phyloP scores from a whole-genome alignment of 257 asterid species.

The Prunella vulgaris region DNA sequence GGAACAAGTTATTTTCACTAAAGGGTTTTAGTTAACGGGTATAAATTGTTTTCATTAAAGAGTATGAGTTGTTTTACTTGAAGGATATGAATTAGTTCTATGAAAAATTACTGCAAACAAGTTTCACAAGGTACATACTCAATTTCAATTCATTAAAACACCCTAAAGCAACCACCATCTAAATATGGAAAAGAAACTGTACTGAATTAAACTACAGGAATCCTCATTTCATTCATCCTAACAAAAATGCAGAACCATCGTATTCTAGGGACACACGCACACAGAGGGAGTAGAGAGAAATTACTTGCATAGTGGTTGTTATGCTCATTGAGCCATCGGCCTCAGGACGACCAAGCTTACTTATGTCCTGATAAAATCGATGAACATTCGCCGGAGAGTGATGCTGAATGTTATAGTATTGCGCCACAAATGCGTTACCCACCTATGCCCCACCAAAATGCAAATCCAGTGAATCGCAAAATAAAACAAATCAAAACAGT shows the following conservation, averaged over 20 bases:
- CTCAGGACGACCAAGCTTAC: conserved; percentile 91
- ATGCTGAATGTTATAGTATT: conserved; percentile 82
- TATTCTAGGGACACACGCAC: neutral
- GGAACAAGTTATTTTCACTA: no score
- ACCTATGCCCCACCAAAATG: conserved; percentile 40
- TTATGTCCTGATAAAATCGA: conserved; percentile 81
- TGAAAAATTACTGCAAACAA: no score
- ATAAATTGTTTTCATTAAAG: no score
- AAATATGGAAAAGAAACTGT: neutral
- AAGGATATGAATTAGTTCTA: no score
- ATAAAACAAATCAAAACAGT: neutral
- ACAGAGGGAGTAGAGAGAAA: neutral
- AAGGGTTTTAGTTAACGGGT: no score
- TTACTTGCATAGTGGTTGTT: conserved; percentile 91
- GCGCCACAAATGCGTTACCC: conserved; percentile 90
- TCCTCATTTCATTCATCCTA: neutral
- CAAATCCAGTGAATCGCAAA: neutral
- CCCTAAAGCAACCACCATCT: neutral
- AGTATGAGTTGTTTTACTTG: no score
- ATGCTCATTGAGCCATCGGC: conserved; percentile 71
- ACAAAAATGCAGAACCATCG: no score
- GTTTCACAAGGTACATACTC: no score
- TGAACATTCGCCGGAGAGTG: conserved; percentile 68
- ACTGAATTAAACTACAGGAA: neutral
- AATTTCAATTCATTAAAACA: neutral